phyloP scores from a whole-genome alignment of 148 eudicot species.

The Beta vulgaris region DNA sequence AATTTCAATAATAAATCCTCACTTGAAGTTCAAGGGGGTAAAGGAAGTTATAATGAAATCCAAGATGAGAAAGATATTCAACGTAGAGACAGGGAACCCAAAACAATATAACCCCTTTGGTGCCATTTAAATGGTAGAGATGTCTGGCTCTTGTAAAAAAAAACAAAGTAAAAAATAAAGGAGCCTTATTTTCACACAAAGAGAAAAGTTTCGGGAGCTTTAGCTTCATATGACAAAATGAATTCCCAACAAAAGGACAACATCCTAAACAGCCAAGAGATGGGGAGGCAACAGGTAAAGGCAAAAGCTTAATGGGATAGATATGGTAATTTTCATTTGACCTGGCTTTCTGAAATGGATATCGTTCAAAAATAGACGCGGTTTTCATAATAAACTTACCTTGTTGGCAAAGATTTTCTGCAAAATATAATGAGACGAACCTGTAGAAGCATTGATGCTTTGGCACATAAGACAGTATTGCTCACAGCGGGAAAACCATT shows the following conservation, averaged over 20 bases:
- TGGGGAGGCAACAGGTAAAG: background rate
- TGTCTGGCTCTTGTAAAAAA: background rate
- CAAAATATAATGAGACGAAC: constrained; percentile 30
- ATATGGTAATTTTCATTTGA: background rate
- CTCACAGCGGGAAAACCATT: constrained; percentile 72
- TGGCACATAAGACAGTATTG: constrained; percentile 70
- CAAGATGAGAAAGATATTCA: background rate
- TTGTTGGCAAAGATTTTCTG: background rate
- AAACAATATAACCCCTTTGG: no score
- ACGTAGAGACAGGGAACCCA: background rate
- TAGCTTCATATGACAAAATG: background rate
- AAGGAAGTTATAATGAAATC: background rate
- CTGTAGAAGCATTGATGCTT: constrained; percentile 89
- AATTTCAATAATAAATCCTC: background rate
- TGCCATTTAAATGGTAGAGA: no score
- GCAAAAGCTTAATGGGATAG: background rate
- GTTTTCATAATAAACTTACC: background rate
- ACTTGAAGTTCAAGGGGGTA: background rate
- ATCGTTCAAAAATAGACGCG: background rate
- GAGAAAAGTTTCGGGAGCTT: background rate
- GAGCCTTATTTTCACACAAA: background rate
- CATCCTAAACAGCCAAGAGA: background rate
- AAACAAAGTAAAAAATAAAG: background rate
- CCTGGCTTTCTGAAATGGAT: background rate
- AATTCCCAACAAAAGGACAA: background rate